Evolutionary conservation across 257 asterid genomes (phyloP), one percentile per base, ranked within the genome.

Genomic region (Nicotiana paniculata): DNA sequence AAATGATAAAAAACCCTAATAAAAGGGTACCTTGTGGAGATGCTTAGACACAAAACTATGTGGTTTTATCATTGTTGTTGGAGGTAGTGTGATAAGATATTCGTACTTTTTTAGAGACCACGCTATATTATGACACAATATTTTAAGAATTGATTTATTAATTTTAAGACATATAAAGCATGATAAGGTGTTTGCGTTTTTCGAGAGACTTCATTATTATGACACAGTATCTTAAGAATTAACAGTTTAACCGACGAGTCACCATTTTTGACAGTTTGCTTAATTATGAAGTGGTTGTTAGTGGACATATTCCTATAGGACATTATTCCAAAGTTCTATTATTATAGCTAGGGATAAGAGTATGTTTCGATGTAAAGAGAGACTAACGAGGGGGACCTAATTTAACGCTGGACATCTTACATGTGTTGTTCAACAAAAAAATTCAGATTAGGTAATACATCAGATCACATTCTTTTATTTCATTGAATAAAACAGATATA

Each of bases 201-300:
- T 30, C 1, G 3, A 32, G 0, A 69, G 3, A 69, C 2, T 9
- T 0, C 0, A n/a, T 0, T 18, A 37, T 69, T 69, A 69, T 69
- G 5, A 69, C 3, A 37, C 10, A 3, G 1, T 37, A 37, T 37
- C 1, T n/a, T 68, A 35, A 7, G 48, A 68, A 35, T 35, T 18
- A 2, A 1, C 10, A 0, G 0, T 69, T 18, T 4, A 68, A 3
- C 9, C 0, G 1, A 37, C 0, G 17, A 69, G 1, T 0, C 10
- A 69, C 5, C 18, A 37, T n/a, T 69, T 69, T 69, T 37, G 54
- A 37, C 9, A 68, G 77, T 35, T 67, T 18, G 17, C 26, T 4
- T 17, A 68, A 65, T 65, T 32, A 6, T 30, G 74, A 32, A 32
- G 48, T 65, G 74, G 5, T 30, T 15, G 9, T 65, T 64, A 28